These are phyloP conservation scores for Solanum sejunctum DNA, from an alignment of 257 asterid species.

Conservation along the genomic window DNA sequence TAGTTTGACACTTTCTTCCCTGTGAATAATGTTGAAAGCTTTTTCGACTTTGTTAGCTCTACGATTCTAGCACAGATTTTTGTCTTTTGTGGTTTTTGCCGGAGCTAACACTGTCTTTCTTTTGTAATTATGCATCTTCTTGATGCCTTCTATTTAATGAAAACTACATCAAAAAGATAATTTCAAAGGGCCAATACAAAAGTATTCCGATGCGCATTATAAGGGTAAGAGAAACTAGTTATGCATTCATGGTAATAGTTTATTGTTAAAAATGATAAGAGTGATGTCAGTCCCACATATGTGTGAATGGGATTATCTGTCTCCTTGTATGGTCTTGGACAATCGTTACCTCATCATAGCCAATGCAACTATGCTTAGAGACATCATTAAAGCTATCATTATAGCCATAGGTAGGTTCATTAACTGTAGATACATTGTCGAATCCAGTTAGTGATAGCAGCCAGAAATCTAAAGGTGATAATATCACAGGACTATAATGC, in stretches of 20 bases:
- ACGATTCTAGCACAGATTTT: too few relatives aligned
- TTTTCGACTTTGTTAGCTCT: too few relatives aligned
- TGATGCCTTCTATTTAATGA: too few relatives aligned
- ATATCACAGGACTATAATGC: constrained; percentile 5
- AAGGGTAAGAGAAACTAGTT: not conserved
- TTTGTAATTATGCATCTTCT: too few relatives aligned
- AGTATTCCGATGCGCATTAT: not conserved
- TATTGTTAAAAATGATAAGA: not conserved
- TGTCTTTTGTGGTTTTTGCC: too few relatives aligned
- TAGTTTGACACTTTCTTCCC: too few relatives aligned
- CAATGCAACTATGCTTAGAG: not conserved
- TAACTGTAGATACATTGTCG: not conserved
- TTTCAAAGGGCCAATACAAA: not conserved
- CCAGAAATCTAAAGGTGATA: not conserved
- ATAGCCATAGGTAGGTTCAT: not conserved
- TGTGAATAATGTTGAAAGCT: too few relatives aligned
- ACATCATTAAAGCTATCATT: not conserved
- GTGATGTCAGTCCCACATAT: not conserved
- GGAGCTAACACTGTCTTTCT: too few relatives aligned
- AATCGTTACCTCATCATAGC: not conserved
- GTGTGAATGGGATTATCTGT: not conserved
- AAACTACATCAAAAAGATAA: not conserved
- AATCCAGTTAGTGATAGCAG: not conserved
- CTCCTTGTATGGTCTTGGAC: not conserved
- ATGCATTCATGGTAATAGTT: not conserved